Conservation (phyloP, 768 basidiomycete genomes). For the Porphyrellus cyaneotinctus region DNA sequence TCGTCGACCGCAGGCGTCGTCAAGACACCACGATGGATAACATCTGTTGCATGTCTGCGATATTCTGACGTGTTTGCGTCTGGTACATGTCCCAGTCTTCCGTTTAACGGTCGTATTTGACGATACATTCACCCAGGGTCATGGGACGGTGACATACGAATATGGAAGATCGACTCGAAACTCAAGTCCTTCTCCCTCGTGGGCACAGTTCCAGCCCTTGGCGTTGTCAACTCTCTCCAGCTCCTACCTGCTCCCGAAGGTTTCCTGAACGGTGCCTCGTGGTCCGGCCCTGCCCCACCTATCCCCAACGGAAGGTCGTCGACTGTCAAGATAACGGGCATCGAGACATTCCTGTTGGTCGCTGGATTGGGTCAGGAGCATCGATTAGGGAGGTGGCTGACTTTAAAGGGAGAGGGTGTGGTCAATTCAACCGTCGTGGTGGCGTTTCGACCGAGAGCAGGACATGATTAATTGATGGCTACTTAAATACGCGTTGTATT, state of each 20-base stretch:
- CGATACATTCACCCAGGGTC: slow-evolving; percentile 55
- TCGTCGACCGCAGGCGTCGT: slow-evolving; percentile 75
- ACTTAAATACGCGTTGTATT: too few relatives aligned
- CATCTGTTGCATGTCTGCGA: slow-evolving; percentile 71
- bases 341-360: slow-evolving; percentile 54
- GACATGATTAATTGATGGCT: too few relatives aligned
- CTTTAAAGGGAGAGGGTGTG: slow-evolving; percentile 62
- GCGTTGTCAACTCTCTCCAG: slow-evolving; percentile 90
- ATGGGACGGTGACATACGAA: slow-evolving; percentile 83
- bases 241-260: slow-evolving; percentile 53
- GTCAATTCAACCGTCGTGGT: slow-evolving; percentile 71
- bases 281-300: slow-evolving; percentile 23
- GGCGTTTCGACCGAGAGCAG: slow-evolving; percentile 40
- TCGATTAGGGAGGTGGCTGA: slow-evolving; percentile 85
- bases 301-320: slow-evolving; percentile 6
- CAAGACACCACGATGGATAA: slow-evolving; percentile 86
- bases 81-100: slow-evolving; percentile 44
- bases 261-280: slow-evolving; percentile 41
- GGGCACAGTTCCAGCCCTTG: slow-evolving; percentile 61
- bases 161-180: slow-evolving; percentile 86
- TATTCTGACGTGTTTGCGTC: slow-evolving; percentile 92
- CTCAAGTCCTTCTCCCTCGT: slow-evolving; percentile 71
- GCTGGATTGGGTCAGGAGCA: slow-evolving; percentile 87
- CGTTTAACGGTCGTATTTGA: not conserved
- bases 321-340: slow-evolving; percentile 27